Conservation (phyloP, 768 basidiomycete species). For the Mrakia blollopis region DNA sequence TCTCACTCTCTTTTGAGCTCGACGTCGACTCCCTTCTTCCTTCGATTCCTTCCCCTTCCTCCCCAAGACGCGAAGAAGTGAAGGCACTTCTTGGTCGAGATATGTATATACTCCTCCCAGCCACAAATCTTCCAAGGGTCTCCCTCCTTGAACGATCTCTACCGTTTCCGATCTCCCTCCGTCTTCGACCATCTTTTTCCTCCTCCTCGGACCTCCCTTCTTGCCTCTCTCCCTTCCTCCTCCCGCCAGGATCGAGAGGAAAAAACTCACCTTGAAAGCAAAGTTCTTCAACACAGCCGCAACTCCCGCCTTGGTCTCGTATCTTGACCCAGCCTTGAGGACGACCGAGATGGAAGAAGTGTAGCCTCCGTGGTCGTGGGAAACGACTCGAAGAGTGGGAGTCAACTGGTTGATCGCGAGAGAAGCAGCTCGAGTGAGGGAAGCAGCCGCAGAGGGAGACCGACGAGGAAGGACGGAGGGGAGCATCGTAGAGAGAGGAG, state of each 20-base stretch:
- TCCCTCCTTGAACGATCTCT: background rate
- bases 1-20: too few relatives aligned
- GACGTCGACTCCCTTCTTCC: too few relatives aligned
- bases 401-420: slow-evolving; percentile 1
- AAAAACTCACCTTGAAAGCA: slow-evolving; percentile 85
- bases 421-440: slow-evolving; percentile 20
- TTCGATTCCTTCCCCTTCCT: background rate
- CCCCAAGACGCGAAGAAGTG: background rate
- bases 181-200: background rate
- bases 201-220: background rate
- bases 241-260: background rate
- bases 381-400: slow-evolving; percentile 50
- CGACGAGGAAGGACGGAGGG: slow-evolving; percentile 21
- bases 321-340: slow-evolving; percentile 87
- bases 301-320: slow-evolving; percentile 79
- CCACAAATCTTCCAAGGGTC: background rate
- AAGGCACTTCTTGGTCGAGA: background rate
- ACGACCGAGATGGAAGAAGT: slow-evolving; percentile 82
- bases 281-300: slow-evolving; percentile 96
- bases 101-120: background rate
- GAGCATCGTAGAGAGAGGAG: background rate
- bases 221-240: background rate
- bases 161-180: background rate
- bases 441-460: background rate
- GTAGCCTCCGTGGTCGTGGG: slow-evolving; percentile 67